A percentile compares a stretch with the other conserved stretches of the same genome.
Evolutionary conservation across 2,329 filamentous ascomycete genomes (phyloP).

Genomic region (Sclerotiophoma versabilis): DNA sequence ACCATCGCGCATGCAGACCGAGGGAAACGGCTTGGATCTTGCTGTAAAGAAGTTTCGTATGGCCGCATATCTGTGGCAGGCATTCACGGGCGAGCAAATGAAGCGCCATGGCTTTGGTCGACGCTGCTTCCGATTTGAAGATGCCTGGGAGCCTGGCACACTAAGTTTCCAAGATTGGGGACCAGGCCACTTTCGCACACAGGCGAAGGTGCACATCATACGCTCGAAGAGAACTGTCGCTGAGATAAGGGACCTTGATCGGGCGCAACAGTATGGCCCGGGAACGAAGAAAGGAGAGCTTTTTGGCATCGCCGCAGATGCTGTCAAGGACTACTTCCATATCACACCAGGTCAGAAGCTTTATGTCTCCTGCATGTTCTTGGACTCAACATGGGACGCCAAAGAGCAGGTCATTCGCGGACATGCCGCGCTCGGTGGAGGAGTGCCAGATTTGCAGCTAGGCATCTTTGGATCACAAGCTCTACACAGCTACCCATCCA

Average conservation of each 20-base stretch:
- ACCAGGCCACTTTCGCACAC: constrained; percentile 79
- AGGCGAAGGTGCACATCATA: constrained; percentile 89
- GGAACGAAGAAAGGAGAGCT: constrained; percentile 76
- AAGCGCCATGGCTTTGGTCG: constrained; percentile 85
- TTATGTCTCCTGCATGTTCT: constrained; percentile 84
- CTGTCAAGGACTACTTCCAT: constrained; percentile 79
- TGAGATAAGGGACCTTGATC: constrained; percentile 79
- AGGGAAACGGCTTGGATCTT: constrained; percentile 81
- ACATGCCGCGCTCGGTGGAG: constrained; percentile 84
- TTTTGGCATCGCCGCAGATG: constrained; percentile 77
- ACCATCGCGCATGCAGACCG: constrained; percentile 75
- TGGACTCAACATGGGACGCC: constrained; percentile 90
- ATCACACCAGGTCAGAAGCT: constrained; percentile 78
- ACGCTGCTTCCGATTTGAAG: constrained; percentile 87
- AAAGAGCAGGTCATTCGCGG: constrained; percentile 72
- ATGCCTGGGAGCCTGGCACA: constrained; percentile 90
- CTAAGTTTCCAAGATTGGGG: constrained; percentile 77
- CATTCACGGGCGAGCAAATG: constrained; percentile 97
- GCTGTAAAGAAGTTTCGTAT: constrained; percentile 92
- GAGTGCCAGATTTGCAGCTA: constrained; percentile 75
- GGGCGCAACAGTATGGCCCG: constrained; percentile 77
- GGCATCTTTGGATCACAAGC: constrained; percentile 93
- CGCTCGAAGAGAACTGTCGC: constrained; percentile 82
- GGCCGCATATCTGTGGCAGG: constrained; percentile 96
- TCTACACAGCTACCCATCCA: constrained; percentile 87